phyloP scores from a whole-genome alignment of 2,329 filamentous ascomycete species.

The Colletotrichum plurivorum region DNA sequence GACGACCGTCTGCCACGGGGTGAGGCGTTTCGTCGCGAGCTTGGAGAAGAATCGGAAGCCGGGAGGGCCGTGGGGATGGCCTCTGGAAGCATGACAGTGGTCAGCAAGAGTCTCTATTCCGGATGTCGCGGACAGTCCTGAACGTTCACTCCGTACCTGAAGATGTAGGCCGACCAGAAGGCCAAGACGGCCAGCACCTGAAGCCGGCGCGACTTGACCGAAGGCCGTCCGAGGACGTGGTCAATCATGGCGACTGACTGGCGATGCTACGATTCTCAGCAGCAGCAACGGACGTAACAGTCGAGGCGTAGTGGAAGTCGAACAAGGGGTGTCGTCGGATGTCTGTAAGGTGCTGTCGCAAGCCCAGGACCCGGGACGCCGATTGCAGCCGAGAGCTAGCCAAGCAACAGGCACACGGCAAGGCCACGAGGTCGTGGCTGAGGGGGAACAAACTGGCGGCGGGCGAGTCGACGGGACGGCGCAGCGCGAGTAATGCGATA shows the following conservation, averaged over 20 bases:
- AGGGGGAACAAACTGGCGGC: slow-evolving; percentile 18
- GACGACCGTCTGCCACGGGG: slow-evolving; percentile 90
- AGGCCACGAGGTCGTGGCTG: slow-evolving; percentile 32
- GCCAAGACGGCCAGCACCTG: slow-evolving; percentile 92
- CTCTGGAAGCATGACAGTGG: slow-evolving; percentile 63
- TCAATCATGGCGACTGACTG: slow-evolving; percentile 71
- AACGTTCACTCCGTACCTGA: slow-evolving; percentile 65
- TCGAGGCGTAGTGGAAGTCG: background rate
- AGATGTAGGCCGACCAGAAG: slow-evolving; percentile 91
- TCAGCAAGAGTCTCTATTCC: background rate
- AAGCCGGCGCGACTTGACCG: slow-evolving; percentile 89
- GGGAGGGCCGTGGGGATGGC: slow-evolving; percentile 90
- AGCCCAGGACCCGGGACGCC: slow-evolving; percentile 8
- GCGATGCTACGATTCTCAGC: background rate
- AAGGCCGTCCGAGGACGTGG: slow-evolving; percentile 92
- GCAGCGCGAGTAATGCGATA: slow-evolving; percentile 39
- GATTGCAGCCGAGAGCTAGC: slow-evolving; percentile 23
- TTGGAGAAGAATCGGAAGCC: slow-evolving; percentile 78
- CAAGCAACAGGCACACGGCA: slow-evolving; percentile 24
- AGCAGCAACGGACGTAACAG: background rate
- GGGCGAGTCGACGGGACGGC: slow-evolving; percentile 34
- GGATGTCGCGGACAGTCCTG: background rate
- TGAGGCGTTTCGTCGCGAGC: slow-evolving; percentile 78
- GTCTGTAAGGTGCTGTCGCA: slow-evolving; percentile 13
- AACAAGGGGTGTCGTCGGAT: slow-evolving; percentile 6